These are phyloP conservation scores for Cavenderia fasciculata DNA, from an alignment of 78 protist species.

Conservation along the genomic window DNA sequence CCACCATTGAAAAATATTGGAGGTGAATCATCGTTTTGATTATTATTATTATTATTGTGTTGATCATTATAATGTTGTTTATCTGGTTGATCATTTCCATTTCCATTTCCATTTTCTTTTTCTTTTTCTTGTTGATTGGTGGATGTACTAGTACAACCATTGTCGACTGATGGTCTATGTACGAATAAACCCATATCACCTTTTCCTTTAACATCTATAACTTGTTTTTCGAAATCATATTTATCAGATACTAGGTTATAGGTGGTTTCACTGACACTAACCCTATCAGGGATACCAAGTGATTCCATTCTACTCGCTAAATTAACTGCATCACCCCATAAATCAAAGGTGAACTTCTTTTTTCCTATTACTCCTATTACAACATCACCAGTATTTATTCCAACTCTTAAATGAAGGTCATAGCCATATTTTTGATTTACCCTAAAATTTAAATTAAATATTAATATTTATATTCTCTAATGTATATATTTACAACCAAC, in stretches of 20 bases:
- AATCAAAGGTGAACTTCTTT: constrained; percentile 53
- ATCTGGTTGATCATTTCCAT: too few species aligned
- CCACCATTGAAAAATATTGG: too few species aligned
- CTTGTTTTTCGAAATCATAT: background rate
- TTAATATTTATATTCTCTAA: too few species aligned
- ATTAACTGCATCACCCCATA: constrained; percentile 74
- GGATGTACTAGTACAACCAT: too few species aligned
- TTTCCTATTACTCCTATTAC: constrained; percentile 62
- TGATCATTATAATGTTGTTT: too few species aligned
- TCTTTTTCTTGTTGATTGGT: too few species aligned
- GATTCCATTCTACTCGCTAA: constrained; percentile 52
- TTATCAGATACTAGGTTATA: background rate
- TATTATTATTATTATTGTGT: too few species aligned
- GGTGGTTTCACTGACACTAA: constrained; percentile 9
- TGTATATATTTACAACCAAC: too few species aligned
- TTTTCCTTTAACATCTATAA: constrained; percentile 3
- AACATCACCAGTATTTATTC: constrained; percentile 72
- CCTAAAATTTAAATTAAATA: too few species aligned
- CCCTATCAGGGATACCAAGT: background rate
- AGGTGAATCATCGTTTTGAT: too few species aligned
- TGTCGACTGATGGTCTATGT: too few species aligned
- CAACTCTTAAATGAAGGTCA: constrained; percentile 31
- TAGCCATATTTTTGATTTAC: constrained; percentile 19
- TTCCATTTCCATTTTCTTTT: too few species aligned
- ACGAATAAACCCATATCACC: constrained; percentile 12